Conservation (phyloP, 108 stramenopile genomes). For the Pseudonitzschia delicatissima region DNA sequence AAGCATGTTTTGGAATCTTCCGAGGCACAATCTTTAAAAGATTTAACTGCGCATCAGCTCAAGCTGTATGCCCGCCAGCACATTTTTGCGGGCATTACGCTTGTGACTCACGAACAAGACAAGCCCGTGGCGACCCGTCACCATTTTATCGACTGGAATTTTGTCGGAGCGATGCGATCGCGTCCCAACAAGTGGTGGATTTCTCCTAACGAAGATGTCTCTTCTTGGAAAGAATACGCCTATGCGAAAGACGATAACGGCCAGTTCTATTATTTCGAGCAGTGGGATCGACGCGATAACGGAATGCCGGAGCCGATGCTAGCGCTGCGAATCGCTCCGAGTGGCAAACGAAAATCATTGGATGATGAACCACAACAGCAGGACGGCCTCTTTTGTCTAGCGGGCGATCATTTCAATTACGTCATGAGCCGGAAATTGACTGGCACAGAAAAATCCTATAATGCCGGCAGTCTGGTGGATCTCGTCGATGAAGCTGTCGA, state of each 20-base stretch:
- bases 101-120: conserved; percentile 17
- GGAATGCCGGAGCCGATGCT: conserved; percentile 31
- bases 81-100: conserved; percentile 83
- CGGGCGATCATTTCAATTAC: conserved; percentile 85
- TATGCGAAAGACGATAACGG: conserved; percentile 75
- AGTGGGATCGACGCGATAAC: conserved; percentile 70
- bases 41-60: conserved; percentile 53
- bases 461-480: conserved; percentile 34
- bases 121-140: conserved; percentile 65
- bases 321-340: conserved; percentile 28
- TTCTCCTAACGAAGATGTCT: conserved; percentile 14
- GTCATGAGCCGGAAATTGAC: conserved; percentile 35
- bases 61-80: conserved; percentile 82
- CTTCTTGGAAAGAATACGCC: conserved; percentile 77
- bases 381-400: conserved; percentile 63
- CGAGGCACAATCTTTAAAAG: conserved; percentile 27
- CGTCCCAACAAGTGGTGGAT: conserved; percentile 91
- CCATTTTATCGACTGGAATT: conserved; percentile 92
- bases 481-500: conserved; percentile 67
- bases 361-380: conserved; percentile 1
- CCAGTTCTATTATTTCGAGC: conserved; percentile 83
- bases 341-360: conserved; percentile 24
- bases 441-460: conserved; percentile 30
- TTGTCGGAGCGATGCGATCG: conserved; percentile 58
- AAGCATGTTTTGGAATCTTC: conserved; percentile 28